Conservation (phyloP, 1,284 basidiomycete genomes). For the Naganishia sp. region DNA sequence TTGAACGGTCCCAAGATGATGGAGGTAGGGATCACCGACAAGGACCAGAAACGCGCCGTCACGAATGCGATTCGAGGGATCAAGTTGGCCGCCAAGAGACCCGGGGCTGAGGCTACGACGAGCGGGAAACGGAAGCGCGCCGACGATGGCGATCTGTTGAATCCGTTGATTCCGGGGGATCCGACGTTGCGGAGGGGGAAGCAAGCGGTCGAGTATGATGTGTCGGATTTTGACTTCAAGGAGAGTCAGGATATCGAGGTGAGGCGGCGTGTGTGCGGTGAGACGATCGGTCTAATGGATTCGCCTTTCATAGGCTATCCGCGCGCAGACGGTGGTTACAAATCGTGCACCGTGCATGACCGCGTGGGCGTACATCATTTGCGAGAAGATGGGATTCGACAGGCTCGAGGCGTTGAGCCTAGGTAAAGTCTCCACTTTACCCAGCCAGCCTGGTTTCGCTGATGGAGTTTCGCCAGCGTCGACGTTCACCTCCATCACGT, state of each 20-base stretch:
- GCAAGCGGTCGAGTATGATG: slow-evolving; percentile 18
- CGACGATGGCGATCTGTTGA: slow-evolving; percentile 14
- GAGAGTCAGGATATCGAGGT: slow-evolving; percentile 34
- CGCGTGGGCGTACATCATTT: slow-evolving; percentile 84
- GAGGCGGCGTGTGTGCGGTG: slow-evolving; percentile 35
- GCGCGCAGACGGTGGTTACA: slow-evolving; percentile 57
- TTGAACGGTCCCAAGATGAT: slow-evolving; percentile 55
- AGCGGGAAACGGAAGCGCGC: slow-evolving; percentile 22
- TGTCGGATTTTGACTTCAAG: slow-evolving; percentile 32
- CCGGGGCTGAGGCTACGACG: not conserved
- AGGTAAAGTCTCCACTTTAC: slow-evolving; percentile 56
- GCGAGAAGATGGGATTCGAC: slow-evolving; percentile 80
- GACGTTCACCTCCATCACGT: slow-evolving; percentile 90
- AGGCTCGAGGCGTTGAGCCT: slow-evolving; percentile 86
- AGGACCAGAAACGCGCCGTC: slow-evolving; percentile 67
- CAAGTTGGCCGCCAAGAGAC: slow-evolving; percentile 14
- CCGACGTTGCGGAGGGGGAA: slow-evolving; percentile 17
- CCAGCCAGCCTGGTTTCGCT: not conserved
- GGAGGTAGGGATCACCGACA: slow-evolving; percentile 63
- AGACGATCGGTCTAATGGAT: too few relatives aligned
- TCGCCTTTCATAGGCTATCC: slow-evolving; percentile 9
- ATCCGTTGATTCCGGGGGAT: slow-evolving; percentile 29
- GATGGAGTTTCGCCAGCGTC: slow-evolving; percentile 60
- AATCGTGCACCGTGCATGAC: slow-evolving; percentile 95
- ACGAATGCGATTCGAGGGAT: slow-evolving; percentile 63